Evolutionary conservation across 371 early-diverging fungal genomes (phyloP).

Genomic region (Rhizopus delemar): DNA sequence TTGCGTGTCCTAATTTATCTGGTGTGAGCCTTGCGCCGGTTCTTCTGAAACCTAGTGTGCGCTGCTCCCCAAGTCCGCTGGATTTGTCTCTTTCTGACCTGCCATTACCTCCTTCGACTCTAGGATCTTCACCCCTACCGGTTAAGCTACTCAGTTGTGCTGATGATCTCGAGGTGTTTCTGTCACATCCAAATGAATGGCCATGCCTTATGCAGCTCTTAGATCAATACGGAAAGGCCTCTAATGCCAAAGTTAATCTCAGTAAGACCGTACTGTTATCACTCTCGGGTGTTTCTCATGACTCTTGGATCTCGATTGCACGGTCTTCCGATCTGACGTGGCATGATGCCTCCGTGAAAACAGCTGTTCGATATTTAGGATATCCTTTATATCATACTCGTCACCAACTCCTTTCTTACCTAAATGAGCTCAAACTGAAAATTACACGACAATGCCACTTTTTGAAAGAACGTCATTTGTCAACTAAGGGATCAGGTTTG

Average conservation of each 20-base stretch:
- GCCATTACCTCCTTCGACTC: no score
- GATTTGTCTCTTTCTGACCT: no score
- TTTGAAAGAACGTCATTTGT: not conserved
- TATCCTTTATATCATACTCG: constrained; percentile 11
- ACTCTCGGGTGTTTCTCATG: constrained; percentile 2
- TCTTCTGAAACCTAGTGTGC: no score
- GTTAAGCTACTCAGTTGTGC: constrained; percentile 25
- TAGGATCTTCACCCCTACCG: not conserved
- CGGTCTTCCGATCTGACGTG: not conserved
- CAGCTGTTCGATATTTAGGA: constrained; percentile 10
- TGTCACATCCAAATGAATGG: constrained; percentile 34
- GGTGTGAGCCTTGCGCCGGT: no score
- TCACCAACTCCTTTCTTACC: not conserved
- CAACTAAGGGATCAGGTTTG: constrained; percentile 6
- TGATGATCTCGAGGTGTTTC: constrained; percentile 24
- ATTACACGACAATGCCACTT: not conserved
- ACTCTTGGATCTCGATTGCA: not conserved
- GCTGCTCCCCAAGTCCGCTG: no score
- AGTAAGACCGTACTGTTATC: constrained; percentile 14
- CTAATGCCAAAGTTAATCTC: constrained; percentile 19
- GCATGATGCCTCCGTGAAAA: not conserved
- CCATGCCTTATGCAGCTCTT: constrained; percentile 85
- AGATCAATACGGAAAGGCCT: not conserved
- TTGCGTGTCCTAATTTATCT: not conserved
- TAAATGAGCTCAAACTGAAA: not conserved